phyloP scores from a whole-genome alignment of 441 rosid genomes.

The Bocquillonia castaneifolia region DNA sequence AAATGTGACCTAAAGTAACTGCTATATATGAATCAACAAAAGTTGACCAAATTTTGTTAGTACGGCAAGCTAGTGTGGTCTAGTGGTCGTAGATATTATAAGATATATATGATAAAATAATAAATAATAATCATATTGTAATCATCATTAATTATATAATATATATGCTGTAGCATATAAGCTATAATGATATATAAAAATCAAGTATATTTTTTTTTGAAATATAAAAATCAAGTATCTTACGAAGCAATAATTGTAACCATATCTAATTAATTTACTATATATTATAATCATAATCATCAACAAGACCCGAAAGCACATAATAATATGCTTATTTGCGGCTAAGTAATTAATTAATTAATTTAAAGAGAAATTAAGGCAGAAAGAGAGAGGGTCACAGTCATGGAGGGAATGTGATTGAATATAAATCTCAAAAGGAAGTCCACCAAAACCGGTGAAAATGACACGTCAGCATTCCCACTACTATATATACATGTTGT shows the following conservation, averaged over 20 bases:
- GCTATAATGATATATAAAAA: conserved; percentile 18
- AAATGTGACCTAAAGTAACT: too few relatives aligned
- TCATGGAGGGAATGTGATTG: conserved; percentile 23
- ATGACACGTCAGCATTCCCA: conserved; percentile 22
- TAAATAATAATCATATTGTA: not conserved
- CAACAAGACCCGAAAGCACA: not conserved
- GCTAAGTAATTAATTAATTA: not conserved
- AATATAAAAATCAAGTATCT: conserved; percentile 19
- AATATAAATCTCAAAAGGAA: conserved; percentile 5
- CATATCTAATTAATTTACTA: too few relatives aligned
- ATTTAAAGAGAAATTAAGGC: not conserved
- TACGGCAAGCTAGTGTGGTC: too few relatives aligned
- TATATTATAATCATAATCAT: conserved; percentile 9
- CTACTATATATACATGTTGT: conserved; percentile 11
- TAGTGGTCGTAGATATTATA: too few relatives aligned
- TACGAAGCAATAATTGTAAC: conserved; percentile 37
- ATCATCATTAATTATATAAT: conserved; percentile 13
- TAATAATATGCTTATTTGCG: not conserved
- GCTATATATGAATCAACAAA: too few relatives aligned
- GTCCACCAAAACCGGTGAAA: conserved; percentile 21
- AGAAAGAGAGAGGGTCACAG: conserved; percentile 17
- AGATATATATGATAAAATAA: not conserved
- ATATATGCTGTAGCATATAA: conserved; percentile 9
- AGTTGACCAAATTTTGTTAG: too few relatives aligned
- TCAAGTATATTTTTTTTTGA: too few relatives aligned